Base-by-base conservation (phyloP, 495 filamentous ascomycete species). In the Penicillium coprophilum region DNA sequence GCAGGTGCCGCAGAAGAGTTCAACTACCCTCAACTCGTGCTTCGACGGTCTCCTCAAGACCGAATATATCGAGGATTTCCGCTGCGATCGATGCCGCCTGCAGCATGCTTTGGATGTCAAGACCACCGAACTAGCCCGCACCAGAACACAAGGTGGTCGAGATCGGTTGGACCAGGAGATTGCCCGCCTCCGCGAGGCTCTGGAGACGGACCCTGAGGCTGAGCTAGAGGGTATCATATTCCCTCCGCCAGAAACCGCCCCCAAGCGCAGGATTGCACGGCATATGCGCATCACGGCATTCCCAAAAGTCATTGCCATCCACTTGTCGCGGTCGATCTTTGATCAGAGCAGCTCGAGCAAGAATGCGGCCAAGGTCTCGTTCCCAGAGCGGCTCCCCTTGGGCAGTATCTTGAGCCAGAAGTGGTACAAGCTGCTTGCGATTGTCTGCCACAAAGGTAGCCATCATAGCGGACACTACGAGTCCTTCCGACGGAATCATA, bases 391-490 rank as follows among this genome's bases (percentile, higher is more conserved):
- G 6, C 74, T 97, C 19, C 81, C 86, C 0, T 76, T 99, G 7
- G 94, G 94, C 17, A 85, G 91, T 2, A 78, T 97, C 17, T 72
- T 95, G 19, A 82, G 85, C 48, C 85, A 85, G 57, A 87, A 83
- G 53, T 87, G 80, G 60, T 99, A 96, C 77, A 90, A 86, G 62
- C 80, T 99, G 4, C 83, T 95, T 2, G 89, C 87, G 11, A 85
- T 96, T 40, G 88, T 99, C 46, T 94, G 89, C 27, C 94, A 99
- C 66, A 96, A 96, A 65, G 94, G 94, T 19, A 95, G 88, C 56
- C 94, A 99, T 72, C 86, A 96, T 62, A 96, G 90, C 56, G 94
- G 94, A 1, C 94, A 99, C 68, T 99, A 99, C 71, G 94, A 99
- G 68, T 90, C 92, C 2, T 97, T 97, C 72, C 82, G 94, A 28